These are phyloP conservation scores for Odontarrhena argentea DNA, from an alignment of 345 rosid genomes.

Conservation along the genomic window DNA sequence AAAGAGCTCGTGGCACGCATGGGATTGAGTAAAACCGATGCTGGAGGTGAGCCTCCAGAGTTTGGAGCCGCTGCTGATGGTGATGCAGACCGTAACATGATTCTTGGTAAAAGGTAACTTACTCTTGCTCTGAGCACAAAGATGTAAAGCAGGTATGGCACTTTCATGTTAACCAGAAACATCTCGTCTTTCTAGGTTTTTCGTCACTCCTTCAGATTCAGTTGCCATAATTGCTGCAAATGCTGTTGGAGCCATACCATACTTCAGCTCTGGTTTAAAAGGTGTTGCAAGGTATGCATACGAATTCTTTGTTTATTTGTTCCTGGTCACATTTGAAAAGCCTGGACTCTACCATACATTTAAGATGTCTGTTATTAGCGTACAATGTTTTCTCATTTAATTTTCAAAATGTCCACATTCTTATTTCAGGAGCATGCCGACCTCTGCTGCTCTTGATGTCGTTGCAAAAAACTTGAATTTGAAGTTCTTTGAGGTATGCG, in stretches of 20 bases:
- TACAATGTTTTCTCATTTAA: background rate
- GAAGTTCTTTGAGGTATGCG: conserved; percentile 84
- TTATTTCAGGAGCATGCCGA: conserved; percentile 90
- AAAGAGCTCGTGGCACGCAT: conserved; percentile 83
- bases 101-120: conserved; percentile 86
- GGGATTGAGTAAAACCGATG: conserved; percentile 76
- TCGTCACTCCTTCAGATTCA: conserved; percentile 94
- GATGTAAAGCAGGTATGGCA: background rate
- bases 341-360: background rate
- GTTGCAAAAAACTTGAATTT: conserved; percentile 74
- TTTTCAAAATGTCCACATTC: background rate
- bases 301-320: background rate
- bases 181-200: conserved; percentile 59
- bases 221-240: conserved; percentile 96
- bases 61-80: conserved; percentile 98
- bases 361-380: background rate
- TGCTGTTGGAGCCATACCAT: conserved; percentile 82
- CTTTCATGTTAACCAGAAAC: conserved; percentile 3
- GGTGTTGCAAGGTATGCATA: conserved; percentile 86
- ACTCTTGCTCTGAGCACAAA: background rate
- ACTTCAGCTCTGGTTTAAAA: conserved; percentile 84
- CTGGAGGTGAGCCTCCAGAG: conserved; percentile 76
- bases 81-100: conserved; percentile 97
- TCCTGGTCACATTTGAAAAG: background rate
- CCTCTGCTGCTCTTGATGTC: conserved; percentile 93